These are phyloP conservation scores for Alliaria petiolata DNA, from an alignment of 345 rosid genomes.

Conservation along the genomic window DNA sequence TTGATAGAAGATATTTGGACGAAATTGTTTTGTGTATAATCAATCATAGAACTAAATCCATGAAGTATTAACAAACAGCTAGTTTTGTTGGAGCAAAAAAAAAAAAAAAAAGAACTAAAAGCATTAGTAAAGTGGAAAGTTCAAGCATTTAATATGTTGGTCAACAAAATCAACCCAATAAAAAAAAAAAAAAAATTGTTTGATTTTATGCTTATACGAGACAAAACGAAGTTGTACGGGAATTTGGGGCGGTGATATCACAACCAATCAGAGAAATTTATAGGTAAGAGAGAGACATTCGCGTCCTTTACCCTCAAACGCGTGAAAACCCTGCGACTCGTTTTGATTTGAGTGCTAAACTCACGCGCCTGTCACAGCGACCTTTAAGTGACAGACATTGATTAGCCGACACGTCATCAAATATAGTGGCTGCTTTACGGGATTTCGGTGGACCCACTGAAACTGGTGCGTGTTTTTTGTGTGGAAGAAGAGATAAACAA, in stretches of 20 bases:
- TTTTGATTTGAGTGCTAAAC: background rate
- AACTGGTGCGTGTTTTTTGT: constrained; percentile 23
- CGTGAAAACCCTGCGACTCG: constrained; percentile 25
- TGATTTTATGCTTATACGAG: constrained; percentile 15
- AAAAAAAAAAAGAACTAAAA: background rate
- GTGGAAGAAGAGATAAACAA: background rate
- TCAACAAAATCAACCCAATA: constrained; percentile 15
- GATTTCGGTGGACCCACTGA: constrained; percentile 10
- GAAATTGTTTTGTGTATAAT: background rate
- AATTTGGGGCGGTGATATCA: constrained; percentile 22
- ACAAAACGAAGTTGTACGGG: constrained; percentile 27
- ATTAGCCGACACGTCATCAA: constrained; percentile 25
- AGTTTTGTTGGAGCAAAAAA: background rate
- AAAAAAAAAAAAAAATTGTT: background rate
- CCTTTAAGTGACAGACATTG: background rate
- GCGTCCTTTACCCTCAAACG: constrained; percentile 16
- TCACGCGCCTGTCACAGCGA: constrained; percentile 4
- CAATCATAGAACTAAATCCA: background rate
- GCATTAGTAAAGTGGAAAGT: background rate
- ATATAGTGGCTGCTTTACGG: constrained; percentile 20
- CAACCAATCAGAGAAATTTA: constrained; percentile 4
- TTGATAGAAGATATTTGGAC: background rate
- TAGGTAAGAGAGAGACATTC: background rate
- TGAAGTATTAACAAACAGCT: background rate
- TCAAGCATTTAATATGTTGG: constrained; percentile 5